Conservation (phyloP, 192 early-diverging fungal genomes). For the Chytriomyces hyalinus region DNA sequence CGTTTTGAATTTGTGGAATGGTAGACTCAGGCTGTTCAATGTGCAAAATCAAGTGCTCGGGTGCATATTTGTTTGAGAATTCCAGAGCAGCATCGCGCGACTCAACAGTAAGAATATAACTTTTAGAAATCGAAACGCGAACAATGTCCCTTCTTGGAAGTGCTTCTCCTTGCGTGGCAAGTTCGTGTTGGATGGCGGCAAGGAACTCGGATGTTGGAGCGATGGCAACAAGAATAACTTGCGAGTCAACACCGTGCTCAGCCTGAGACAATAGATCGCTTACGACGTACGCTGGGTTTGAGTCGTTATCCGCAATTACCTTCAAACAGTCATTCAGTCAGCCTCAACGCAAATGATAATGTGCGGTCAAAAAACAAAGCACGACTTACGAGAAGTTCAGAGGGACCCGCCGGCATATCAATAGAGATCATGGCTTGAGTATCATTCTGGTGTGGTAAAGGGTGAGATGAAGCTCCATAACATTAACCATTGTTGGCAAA, state of each 20-base stretch:
- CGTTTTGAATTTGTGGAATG: slow-evolving; percentile 77
- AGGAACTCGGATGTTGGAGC: slow-evolving; percentile 70
- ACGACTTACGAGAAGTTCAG: slow-evolving; percentile 82
- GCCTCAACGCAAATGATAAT: background rate
- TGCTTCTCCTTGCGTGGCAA: slow-evolving; percentile 79
- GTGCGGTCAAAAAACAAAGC: background rate
- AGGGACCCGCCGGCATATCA: slow-evolving; percentile 99
- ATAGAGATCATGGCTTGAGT: slow-evolving; percentile 91
- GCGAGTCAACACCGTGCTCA: slow-evolving; percentile 92
- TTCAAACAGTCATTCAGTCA: slow-evolving; percentile 10
- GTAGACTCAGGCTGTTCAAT: slow-evolving; percentile 71
- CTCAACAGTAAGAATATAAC: slow-evolving; percentile 74
- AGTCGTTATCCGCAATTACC: slow-evolving; percentile 87
- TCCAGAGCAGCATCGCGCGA: slow-evolving; percentile 76
- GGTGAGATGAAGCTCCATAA: background rate
- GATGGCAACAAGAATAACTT: slow-evolving; percentile 93
- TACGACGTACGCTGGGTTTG: slow-evolving; percentile 90
- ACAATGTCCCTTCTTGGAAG: slow-evolving; percentile 91
- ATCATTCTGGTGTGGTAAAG: slow-evolving; percentile 70
- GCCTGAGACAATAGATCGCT: slow-evolving; percentile 96
- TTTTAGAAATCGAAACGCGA: slow-evolving; percentile 84
- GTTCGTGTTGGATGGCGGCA: slow-evolving; percentile 75
- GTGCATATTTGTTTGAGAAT: slow-evolving; percentile 97
- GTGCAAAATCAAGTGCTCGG: slow-evolving; percentile 98
- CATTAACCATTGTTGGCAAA: background rate